Percentiles rank a stretch among this genome's conserved stretches.
Conservation (phyloP, 163 green algal genomes). For the Coccomyxa subellipsoidea region DNA sequence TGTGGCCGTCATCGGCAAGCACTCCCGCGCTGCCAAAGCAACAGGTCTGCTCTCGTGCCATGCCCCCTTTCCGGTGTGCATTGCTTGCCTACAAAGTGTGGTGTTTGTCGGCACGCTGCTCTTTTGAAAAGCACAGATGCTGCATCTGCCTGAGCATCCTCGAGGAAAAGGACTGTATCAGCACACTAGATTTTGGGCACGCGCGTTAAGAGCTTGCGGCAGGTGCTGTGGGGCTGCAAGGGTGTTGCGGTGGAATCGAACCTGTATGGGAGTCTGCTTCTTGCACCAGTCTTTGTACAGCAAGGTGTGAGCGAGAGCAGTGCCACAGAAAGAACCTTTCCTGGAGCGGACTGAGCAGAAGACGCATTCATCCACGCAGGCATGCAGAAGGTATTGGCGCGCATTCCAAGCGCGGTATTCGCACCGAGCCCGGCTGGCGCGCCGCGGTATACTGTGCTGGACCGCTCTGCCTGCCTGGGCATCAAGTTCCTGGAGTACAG, state of each 20-base stretch:
- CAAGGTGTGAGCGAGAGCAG: too few species aligned
- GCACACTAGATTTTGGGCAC: too few species aligned
- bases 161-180: too few species aligned
- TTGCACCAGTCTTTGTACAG: too few species aligned
- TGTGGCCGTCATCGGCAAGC: slow-evolving; percentile 58
- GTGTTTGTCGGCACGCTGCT: background rate
- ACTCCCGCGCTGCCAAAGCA: slow-evolving; percentile 26
- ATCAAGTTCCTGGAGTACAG: slow-evolving; percentile 60
- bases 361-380: slow-evolving; percentile 13
- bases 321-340: too few species aligned
- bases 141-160: too few species aligned
- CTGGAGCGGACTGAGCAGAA: too few species aligned
- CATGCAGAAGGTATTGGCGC: slow-evolving; percentile 45
- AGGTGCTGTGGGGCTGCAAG: background rate
- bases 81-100: too few species aligned
- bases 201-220: too few species aligned
- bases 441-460: slow-evolving; percentile 47
- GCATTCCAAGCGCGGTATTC: slow-evolving; percentile 72
- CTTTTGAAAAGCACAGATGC: background rate
- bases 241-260: too few species aligned
- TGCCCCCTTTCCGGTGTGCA: background rate
- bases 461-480: slow-evolving; percentile 61
- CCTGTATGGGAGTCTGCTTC: too few species aligned
- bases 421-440: slow-evolving; percentile 51
- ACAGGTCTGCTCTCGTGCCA: slow-evolving; percentile 16